phyloP scores from a whole-genome alignment of 1,284 basidiomycete genomes.

The Cystobasidiaceae sp. region DNA sequence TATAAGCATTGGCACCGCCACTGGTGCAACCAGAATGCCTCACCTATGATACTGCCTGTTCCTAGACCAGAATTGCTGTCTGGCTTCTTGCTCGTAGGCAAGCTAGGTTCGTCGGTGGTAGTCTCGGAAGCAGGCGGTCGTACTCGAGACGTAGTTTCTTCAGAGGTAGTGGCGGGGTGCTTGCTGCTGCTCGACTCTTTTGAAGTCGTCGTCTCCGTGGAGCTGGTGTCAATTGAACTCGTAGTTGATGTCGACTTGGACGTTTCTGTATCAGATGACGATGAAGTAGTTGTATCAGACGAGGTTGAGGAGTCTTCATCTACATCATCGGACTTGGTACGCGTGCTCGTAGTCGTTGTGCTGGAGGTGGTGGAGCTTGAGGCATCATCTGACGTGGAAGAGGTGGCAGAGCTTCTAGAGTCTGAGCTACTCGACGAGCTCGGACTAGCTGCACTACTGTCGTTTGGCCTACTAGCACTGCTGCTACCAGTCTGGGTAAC shows the following conservation, averaged over 20 bases:
- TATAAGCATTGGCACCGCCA: neutral
- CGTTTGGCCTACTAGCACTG: neutral
- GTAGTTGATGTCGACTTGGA: neutral
- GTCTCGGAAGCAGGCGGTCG: neutral
- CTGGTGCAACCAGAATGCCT: neutral
- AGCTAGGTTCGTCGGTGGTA: neutral
- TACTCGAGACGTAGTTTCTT: neutral
- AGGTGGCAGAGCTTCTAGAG: neutral
- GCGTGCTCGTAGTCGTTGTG: neutral
- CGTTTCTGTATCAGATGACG: neutral
- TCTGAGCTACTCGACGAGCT: neutral
- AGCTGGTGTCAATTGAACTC: neutral
- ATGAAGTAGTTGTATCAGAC: neutral
- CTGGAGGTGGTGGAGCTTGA: neutral
- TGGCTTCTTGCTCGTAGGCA: neutral
- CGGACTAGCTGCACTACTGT: neutral
- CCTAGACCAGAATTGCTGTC: constrained; percentile 1
- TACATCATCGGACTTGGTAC: constrained; percentile 1
- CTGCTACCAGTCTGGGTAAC: neutral
- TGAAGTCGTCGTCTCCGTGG: neutral
- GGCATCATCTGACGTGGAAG: neutral
- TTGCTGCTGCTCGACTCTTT: neutral
- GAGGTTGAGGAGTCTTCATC: neutral
- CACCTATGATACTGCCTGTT: constrained; percentile 24
- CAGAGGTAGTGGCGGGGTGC: neutral